Evolutionary conservation across 2,329 filamentous ascomycete species (phyloP), one percentile per base, ranked within the genome.

Genomic region (Rachicladosporium sp.): DNA sequence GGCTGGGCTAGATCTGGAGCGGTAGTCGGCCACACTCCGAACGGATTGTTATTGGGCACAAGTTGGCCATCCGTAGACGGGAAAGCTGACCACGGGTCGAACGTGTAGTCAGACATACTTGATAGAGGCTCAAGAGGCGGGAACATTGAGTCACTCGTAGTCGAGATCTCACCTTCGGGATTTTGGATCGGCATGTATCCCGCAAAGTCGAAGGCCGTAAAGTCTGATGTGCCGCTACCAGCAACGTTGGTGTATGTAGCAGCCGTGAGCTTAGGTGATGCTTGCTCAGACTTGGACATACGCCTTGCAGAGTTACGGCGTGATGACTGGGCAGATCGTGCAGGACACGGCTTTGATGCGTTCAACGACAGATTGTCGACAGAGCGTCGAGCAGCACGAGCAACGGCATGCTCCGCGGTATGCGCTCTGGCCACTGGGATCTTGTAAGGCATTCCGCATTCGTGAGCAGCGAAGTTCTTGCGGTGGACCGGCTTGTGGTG

Each of bases 401-500:
- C 41, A 8, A 66, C 55, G 37, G 59, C 59, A 43, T 71, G 64
- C 36, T 71, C 63, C 36, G 67, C 70, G 31, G 34, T 42, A 50
- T 72, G 64, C 33, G 68, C 64, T 42, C 69, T 54, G 35, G 73
- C 72, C 48, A 78, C 72, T 23, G 74, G 74, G 47, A 79, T 71
- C 52, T 74, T 74, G 60, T 80, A 80, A 1, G 76, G 76, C 48
- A 71, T 61, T 42, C 74, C 74, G 41, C 69, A 74, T 44, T 77
- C 73, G 52, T 78, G 75, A 43, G 74, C 74, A 46, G 72, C 68
- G 55, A 77, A 73, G 58, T 79, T 78, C 59, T 76, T 73, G 48
- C 75, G 73, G 53, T 79, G 75, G 37, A 70, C 71, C 8, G 75
- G 75, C 60, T 77, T 77, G 60, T 78, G 74, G 49, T 78, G 74